Percentiles rank a stretch among this genome's conserved stretches.
Evolutionary conservation across 2,329 filamentous ascomycete genomes (phyloP).

Genomic region (Fusarium concolor): DNA sequence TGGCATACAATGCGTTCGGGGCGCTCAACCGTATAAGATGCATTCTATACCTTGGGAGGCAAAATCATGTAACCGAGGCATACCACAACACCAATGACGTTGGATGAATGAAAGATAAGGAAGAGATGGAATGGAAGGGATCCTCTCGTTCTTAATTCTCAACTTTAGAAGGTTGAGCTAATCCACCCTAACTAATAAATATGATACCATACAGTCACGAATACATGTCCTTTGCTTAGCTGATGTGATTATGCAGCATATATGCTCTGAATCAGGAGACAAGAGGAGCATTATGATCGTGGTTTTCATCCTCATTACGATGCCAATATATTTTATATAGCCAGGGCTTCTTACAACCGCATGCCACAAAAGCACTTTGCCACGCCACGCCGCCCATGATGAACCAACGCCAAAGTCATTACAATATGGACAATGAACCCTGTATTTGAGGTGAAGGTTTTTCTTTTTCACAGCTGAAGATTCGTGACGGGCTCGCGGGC

Average conservation of each 20-base stretch:
- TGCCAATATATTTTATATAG: constrained; percentile 32
- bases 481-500: constrained; percentile 52
- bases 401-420: constrained; percentile 15
- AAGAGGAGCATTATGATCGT: constrained; percentile 15
- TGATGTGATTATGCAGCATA: neutral
- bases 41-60: constrained; percentile 10
- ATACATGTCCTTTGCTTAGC: neutral
- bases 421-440: constrained; percentile 5
- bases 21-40: constrained; percentile 1
- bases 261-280: neutral
- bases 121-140: constrained; percentile 25
- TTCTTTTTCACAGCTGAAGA: constrained; percentile 50
- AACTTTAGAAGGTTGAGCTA: constrained; percentile 23
- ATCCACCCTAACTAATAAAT: constrained; percentile 18
- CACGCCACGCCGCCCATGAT: neutral
- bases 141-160: constrained; percentile 28
- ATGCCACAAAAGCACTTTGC: neutral
- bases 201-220: constrained; percentile 22
- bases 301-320: constrained; percentile 39
- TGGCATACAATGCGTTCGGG: constrained; percentile 10
- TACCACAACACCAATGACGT: constrained; percentile 17
- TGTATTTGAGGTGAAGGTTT: neutral
- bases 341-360: constrained; percentile 11
- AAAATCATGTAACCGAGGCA: constrained; percentile 17
- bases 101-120: constrained; percentile 21